Conservation (phyloP, 345 rosid genomes). For the Salix exigua region DNA sequence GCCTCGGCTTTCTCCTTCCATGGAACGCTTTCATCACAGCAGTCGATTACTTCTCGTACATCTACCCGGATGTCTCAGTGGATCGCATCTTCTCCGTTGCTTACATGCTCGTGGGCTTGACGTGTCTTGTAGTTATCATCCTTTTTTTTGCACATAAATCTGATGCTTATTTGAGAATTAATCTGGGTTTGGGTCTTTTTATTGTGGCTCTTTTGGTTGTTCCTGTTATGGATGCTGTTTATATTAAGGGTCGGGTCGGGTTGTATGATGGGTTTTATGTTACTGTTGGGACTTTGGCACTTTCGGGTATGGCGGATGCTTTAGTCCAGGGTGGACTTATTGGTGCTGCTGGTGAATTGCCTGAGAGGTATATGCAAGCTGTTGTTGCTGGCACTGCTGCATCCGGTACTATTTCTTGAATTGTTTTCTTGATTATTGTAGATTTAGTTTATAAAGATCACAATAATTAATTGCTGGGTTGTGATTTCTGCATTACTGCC, state of each 20-base stretch:
- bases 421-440: not conserved
- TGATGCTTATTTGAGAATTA: slow-evolving; percentile 69
- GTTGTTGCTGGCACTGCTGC: slow-evolving; percentile 93
- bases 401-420: slow-evolving; percentile 52
- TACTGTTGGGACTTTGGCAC: slow-evolving; percentile 47
- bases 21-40: slow-evolving; percentile 99
- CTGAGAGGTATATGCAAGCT: slow-evolving; percentile 91
- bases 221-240: slow-evolving; percentile 67
- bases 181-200: slow-evolving; percentile 61
- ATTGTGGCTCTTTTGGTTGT: slow-evolving; percentile 59
- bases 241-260: slow-evolving; percentile 75
- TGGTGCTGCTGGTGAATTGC: slow-evolving; percentile 92
- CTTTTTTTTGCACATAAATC: slow-evolving; percentile 67
- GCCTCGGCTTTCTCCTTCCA: slow-evolving; percentile 87
- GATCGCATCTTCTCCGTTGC: slow-evolving; percentile 87
- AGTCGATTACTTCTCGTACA: slow-evolving; percentile 90
- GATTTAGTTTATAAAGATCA: no score
- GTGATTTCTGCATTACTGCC: no score
- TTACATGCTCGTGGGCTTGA: slow-evolving; percentile 67
- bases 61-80: slow-evolving; percentile 80
- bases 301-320: slow-evolving; percentile 78
- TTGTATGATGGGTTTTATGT: slow-evolving; percentile 62
- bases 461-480: no score
- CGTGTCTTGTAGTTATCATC: slow-evolving; percentile 47
- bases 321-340: slow-evolving; percentile 84